Evolutionary conservation across 2,329 filamentous ascomycete genomes (phyloP), one percentile per base, ranked within the genome.

Genomic region (Colletotrichum navitas): DNA sequence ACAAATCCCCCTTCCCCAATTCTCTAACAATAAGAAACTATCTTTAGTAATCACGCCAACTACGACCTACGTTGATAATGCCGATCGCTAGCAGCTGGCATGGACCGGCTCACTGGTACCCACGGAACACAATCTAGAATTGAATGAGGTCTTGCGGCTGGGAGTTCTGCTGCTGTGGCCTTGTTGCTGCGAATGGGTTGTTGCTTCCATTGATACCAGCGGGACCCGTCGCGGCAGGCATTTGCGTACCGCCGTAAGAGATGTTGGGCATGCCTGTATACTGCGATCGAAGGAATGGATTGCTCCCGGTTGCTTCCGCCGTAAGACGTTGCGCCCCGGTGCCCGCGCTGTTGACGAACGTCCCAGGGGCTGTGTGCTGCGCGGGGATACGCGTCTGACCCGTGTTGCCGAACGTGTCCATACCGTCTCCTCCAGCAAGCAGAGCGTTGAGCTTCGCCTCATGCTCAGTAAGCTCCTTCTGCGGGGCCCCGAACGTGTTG

Each of bases 371-470:
- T 0, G 96, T 99, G 81, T 99, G 96, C 80, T 99, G 96, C 2
- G 96, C 91, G 1, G 96, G 96, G 74, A 99, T 97, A 81, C 96
- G 94, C 58, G 97, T 87, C 74, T 98, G 94, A 75, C 96, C 96
- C n/a, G 94, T 94, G 80, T 99, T 99, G 75, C 96, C 96, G 80
- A 97, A 99, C 0, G 96, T 99, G 79, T 99, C 96, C 85, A 97
- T 93, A 32, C 96, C 96, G 68, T 99, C 96, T 74, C 96, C 95
- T 32, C 88, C 90, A 3, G 94, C 89, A 55, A 99, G 89, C 43
- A 99, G 89, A 1, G 93, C 89, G 79, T 98, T 98, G 75, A 99
- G 92, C 78, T 90, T 92, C 29, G 92, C 90, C 79, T 91, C 88
- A 80, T 91, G 90, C 79, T 90, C 88, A 76, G 82, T 89, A 75